Conservation (phyloP, 257 asterid species). For the Solanum paucissectum region DNA sequence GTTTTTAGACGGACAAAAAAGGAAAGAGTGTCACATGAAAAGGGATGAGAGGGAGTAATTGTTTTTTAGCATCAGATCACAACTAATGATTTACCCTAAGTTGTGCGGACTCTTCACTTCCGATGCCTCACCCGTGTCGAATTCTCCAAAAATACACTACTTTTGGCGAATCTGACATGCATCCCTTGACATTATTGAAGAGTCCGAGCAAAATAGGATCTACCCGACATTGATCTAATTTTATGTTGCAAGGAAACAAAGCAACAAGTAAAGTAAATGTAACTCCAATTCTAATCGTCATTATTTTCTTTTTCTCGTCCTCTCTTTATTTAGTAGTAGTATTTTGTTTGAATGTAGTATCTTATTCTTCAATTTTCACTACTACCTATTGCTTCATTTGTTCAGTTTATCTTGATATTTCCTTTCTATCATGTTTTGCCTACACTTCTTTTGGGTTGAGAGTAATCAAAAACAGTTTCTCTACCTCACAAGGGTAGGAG, state of each 20-base stretch:
- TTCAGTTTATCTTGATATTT: neutral
- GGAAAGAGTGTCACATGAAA: neutral
- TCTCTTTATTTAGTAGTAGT: neutral
- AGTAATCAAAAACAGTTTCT: neutral
- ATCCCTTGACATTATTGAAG: neutral
- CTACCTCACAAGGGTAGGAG: neutral
- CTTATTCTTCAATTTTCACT: neutral
- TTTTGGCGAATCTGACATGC: neutral
- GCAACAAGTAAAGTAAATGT: neutral
- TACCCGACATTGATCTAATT: neutral
- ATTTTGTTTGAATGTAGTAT: neutral
- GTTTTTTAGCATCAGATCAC: neutral
- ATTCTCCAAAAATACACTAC: neutral
- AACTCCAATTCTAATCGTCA: neutral
- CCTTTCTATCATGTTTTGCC: neutral
- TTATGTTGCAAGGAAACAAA: neutral
- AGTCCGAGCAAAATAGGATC: neutral
- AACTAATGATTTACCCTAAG: neutral
- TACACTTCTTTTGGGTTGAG: neutral
- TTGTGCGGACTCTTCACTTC: neutral
- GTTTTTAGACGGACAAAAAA: neutral
- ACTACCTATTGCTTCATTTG: neutral
- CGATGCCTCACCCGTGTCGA: neutral
- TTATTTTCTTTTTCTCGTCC: neutral
- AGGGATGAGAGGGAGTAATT: neutral